Conservation (phyloP, 169 alveolate species). For the Eimeria necatrix region DNA sequence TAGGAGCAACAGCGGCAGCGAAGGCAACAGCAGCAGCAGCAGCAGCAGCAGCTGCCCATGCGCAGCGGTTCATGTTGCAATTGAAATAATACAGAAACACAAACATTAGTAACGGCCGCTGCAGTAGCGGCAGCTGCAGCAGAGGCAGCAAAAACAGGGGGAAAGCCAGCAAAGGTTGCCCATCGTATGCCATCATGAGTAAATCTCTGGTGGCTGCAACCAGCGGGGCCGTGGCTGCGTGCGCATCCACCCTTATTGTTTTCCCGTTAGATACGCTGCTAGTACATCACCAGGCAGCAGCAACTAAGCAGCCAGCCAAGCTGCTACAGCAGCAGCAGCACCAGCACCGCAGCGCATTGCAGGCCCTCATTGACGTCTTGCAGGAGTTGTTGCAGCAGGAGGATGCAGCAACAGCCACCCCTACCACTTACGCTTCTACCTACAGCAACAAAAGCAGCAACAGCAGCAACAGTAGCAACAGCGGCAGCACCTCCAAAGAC, state of each 20-base stretch:
- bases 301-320: not conserved
- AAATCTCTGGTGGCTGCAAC: slow-evolving; percentile 16
- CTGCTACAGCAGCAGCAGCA: slow-evolving; percentile 20
- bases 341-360: slow-evolving; percentile 30
- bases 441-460: not conserved
- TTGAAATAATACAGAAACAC: no score
- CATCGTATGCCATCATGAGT: not conserved
- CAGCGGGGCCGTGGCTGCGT: not conserved
- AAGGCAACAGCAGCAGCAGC: no score
- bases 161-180: no score
- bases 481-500: not conserved
- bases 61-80: no score
- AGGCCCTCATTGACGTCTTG: not conserved
- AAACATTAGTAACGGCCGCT: no score
- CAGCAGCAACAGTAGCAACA: not conserved
- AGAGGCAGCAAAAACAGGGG: no score
- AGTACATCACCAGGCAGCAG: slow-evolving; percentile 20
- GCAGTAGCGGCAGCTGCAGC: no score
- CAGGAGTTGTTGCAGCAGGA: slow-evolving; percentile 44
- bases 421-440: not conserved
- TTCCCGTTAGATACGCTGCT: slow-evolving; percentile 1
- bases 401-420: not conserved
- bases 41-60: no score
- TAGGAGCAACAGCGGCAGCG: no score
- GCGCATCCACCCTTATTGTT: not conserved